phyloP scores from a whole-genome alignment of 2,329 filamentous ascomycete genomes.

The Aspergillus quadrilineatus region DNA sequence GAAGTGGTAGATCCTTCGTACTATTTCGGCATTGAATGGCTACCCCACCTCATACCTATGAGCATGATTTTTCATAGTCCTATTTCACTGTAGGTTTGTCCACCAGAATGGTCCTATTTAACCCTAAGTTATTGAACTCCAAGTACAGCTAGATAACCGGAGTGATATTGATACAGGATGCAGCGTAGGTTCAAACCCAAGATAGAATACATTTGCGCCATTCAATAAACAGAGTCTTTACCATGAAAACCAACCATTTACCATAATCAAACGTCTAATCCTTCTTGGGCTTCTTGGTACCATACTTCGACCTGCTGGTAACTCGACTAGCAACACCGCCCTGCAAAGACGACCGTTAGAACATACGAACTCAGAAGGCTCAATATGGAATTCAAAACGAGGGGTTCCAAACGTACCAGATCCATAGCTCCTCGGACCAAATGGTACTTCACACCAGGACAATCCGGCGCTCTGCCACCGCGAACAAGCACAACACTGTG shows the following conservation, averaged over 20 bases:
- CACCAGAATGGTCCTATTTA: background rate
- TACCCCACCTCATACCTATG: too few species aligned
- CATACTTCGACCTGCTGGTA: slow-evolving; percentile 90
- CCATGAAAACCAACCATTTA: background rate
- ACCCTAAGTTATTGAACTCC: background rate
- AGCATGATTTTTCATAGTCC: too few species aligned
- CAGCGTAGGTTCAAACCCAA: background rate
- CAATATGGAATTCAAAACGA: too few species aligned
- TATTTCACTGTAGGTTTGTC: too few species aligned
- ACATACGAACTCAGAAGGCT: background rate
- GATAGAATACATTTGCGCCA: slow-evolving; percentile 12
- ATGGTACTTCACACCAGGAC: slow-evolving; percentile 96
- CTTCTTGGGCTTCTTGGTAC: slow-evolving; percentile 97
- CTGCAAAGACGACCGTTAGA: slow-evolving; percentile 50
- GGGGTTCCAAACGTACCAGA: slow-evolving; percentile 63
- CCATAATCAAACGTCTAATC: slow-evolving; percentile 41
- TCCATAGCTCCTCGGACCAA: slow-evolving; percentile 88
- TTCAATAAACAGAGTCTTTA: background rate
- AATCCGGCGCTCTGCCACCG: slow-evolving; percentile 91
- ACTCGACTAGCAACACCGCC: slow-evolving; percentile 84
- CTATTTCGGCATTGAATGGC: too few species aligned
- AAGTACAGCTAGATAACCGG: background rate
- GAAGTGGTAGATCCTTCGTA: too few species aligned
- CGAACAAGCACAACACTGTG: slow-evolving; percentile 96
- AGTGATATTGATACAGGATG: slow-evolving; percentile 9